Evolutionary conservation across 2,329 filamentous ascomycete species (phyloP), one percentile per base, ranked within the genome.

Genomic region (Colletotrichum filicis): DNA sequence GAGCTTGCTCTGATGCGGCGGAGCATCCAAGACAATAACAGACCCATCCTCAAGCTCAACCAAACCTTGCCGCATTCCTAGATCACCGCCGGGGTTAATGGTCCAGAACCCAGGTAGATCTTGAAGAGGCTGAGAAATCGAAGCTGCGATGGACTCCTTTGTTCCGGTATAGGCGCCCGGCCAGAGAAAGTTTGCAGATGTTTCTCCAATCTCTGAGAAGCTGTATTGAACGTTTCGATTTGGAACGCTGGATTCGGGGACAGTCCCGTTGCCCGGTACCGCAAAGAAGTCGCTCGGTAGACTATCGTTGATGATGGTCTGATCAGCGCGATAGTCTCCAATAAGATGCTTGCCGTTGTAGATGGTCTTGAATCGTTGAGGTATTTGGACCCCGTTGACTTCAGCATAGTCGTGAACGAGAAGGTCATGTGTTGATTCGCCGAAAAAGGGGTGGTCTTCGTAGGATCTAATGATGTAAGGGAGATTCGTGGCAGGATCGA

Each of bases 1-100:
- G 16, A 76, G 71, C 19, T 74, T 65, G 24, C 74, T 75, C 28
- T 76, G 75, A n/a, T 76, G 75, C 24, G 70, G 75, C 5, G 75
- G 75, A 2, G 74, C 68, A 32, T 76, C 75, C 12, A 70, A 65
- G 1, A 42, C 35, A 16, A 42, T 14, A 14, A 42, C 35, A 42
- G 35, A 42, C 0, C 35, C 35, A 42, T 42, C 35, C 12, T 42
- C 74, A 16, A 76, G 69, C 52, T 75, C 75, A 5, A 69, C 49
- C 14, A 76, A 58, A 8, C 14, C 19, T 2, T 42, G 35, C 6
- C 35, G 12, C 35, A 42, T 42, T 2, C 35, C 35, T 16, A 42
- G 14, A 16, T 42, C 35, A 16, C 35, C 35, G 5, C 35, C 35
- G 12, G 35, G 35, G 35, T 1, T 42, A 1, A 42, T 42, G 5